These are phyloP conservation scores for Linum usitatissimum DNA, from an alignment of 345 rosid species.

Conservation along the genomic window DNA sequence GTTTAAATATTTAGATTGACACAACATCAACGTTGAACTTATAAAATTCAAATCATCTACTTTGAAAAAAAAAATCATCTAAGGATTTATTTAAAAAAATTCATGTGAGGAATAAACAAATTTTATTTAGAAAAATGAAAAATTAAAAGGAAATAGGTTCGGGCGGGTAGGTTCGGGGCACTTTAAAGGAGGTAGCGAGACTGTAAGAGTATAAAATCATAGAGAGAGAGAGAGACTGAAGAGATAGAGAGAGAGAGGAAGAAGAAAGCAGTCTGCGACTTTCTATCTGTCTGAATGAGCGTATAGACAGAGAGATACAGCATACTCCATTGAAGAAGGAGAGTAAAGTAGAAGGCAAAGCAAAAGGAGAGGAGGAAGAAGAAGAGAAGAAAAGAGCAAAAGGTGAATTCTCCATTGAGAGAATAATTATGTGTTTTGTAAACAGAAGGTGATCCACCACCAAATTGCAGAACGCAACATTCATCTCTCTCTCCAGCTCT, in stretches of 20 bases:
- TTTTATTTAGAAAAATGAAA: no score
- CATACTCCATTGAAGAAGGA: neutral
- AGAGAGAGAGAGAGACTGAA: neutral
- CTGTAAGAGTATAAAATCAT: no score
- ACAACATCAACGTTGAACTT: no score
- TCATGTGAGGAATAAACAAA: no score
- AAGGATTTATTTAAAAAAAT: no score
- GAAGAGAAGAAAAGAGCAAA: neutral
- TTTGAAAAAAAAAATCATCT: no score
- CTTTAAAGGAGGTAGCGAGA: no score
- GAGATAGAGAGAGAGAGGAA: neutral
- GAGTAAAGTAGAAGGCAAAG: conserved; percentile 3
- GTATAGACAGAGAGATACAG: neutral
- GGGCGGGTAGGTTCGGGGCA: no score
- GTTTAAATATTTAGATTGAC: no score
- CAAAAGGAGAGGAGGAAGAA: neutral
- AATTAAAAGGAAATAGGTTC: no score
- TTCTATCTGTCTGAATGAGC: neutral
- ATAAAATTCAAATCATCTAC: no score
- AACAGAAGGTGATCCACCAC: neutral
- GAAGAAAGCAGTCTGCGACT: neutral
- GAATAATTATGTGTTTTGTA: neutral
- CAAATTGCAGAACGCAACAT: neutral
- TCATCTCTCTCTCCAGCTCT: neutral
- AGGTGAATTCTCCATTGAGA: neutral